Evolutionary conservation across 257 asterid genomes (phyloP), one percentile per base, ranked within the genome.

Genomic region (Lavandula angustifolia): DNA sequence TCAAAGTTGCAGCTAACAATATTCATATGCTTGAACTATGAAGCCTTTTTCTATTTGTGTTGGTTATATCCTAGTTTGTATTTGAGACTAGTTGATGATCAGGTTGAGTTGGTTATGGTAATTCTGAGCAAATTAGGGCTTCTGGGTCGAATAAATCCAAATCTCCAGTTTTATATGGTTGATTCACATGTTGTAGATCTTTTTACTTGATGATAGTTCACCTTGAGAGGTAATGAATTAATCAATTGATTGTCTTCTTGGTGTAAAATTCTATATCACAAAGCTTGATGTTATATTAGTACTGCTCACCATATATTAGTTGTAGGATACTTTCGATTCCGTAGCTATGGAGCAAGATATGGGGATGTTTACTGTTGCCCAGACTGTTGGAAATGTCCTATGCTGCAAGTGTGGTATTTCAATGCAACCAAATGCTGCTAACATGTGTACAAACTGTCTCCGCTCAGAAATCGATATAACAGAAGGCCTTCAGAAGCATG

Each of bases 391-490:
- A 4, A 80, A 22, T 51, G 78, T 81, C 14, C 66, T 71, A 14
- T 81, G 87, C 74, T 76, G 82, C 76, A 67, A 70, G 27, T 81
- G 82, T 60, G 82, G 84, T 31, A 76, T 79, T 16, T 17, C 44
- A 9, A 79, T 79, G 85, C 81, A 54, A 47, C 87, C 87, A 41
- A 82, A 79, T 57, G 85, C 79, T 33, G 87, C 85, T 32, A 82
- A 82, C 33, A 82, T 82, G 87, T 79, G 87, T 48, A 64, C 71
- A 6, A 79, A 64, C 13, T 82, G 87, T 60, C 75, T 82, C 35
- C 76, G 76, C 4, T 56, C 87, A 3, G 82, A 82, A 68, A 52
- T 74, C 0, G 85, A 82, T 77, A 79, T 79, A 40, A 82, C 84
- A 0, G 85, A 76, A 55, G 78, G 78, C 14, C 82, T 82, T 17